phyloP scores from a whole-genome alignment of 2,329 filamentous ascomycete species.

The Niveomyces coronatus region DNA sequence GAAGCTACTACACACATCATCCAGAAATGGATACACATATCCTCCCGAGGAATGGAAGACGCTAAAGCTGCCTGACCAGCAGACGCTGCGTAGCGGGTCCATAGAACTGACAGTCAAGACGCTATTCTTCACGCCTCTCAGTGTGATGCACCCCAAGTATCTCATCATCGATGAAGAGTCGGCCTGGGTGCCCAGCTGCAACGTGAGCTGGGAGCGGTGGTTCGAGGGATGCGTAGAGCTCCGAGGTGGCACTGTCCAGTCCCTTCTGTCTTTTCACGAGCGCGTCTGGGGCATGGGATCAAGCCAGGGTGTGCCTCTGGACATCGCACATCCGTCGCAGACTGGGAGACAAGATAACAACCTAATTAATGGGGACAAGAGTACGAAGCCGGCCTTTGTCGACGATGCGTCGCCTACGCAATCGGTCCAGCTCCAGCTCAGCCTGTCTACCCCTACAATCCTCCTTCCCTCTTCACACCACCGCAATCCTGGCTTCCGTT shows the following conservation, averaged over 20 bases:
- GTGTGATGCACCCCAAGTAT: slow-evolving; percentile 84
- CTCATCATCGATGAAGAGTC: slow-evolving; percentile 58
- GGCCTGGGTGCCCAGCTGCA: slow-evolving; percentile 68
- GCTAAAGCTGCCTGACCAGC: slow-evolving; percentile 52
- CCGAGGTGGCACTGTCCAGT: slow-evolving; percentile 47
- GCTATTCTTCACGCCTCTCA: slow-evolving; percentile 69
- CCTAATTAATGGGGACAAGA: no score
- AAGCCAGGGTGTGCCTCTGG: no score
- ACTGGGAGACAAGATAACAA: no score
- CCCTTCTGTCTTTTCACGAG: slow-evolving; percentile 57
- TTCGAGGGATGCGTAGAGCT: slow-evolving; percentile 67
- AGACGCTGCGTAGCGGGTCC: slow-evolving; percentile 40
- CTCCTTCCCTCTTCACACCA: slow-evolving; percentile 68
- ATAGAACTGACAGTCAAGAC: slow-evolving; percentile 65
- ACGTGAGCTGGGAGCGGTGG: slow-evolving; percentile 83
- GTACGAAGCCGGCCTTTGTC: not conserved
- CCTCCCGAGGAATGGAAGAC: slow-evolving; percentile 47
- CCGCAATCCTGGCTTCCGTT: slow-evolving; percentile 52
- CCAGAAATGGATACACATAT: slow-evolving; percentile 51
- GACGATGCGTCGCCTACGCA: slow-evolving; percentile 17
- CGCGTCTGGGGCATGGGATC: slow-evolving; percentile 48
- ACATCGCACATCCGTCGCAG: no score
- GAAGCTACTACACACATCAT: slow-evolving; percentile 64
- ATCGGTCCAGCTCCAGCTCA: slow-evolving; percentile 17
- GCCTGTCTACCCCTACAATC: slow-evolving; percentile 38